phyloP scores from a whole-genome alignment of 1,284 basidiomycete genomes.

The Gastroboletus turbinatus region DNA sequence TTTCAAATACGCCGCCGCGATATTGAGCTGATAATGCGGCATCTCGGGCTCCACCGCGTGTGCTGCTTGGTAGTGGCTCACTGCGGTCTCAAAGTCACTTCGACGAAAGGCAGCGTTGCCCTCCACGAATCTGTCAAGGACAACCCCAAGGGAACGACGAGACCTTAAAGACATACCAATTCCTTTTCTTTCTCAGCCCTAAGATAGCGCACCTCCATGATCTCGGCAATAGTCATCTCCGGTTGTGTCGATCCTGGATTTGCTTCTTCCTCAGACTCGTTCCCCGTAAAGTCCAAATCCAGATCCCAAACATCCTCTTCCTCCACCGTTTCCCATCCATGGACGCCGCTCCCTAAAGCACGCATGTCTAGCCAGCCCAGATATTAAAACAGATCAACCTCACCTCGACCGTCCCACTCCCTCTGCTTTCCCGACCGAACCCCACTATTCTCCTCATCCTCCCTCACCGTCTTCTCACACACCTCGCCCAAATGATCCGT shows the following conservation, averaged over 20 bases:
- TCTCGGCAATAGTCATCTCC: conserved; percentile 65
- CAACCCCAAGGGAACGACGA: not conserved
- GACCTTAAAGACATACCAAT: conserved; percentile 40
- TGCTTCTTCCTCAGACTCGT: conserved; percentile 50
- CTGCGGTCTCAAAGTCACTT: conserved; percentile 53
- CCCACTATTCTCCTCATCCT: conserved; percentile 59
- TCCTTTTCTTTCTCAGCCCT: conserved; percentile 69
- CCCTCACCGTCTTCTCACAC: conserved; percentile 65
- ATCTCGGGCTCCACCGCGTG: conserved; percentile 64
- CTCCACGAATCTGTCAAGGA: conserved; percentile 35
- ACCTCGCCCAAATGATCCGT: conserved; percentile 73
- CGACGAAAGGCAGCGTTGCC: conserved; percentile 64
- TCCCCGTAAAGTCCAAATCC: conserved; percentile 57
- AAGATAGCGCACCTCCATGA: conserved; percentile 69
- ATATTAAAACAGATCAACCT: conserved; percentile 4
- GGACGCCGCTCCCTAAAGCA: conserved; percentile 51
- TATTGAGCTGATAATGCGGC: conserved; percentile 69
- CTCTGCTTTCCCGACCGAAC: conserved; percentile 58
- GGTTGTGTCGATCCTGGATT: conserved; percentile 38
- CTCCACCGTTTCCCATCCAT: conserved; percentile 66
- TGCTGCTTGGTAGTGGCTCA: conserved; percentile 56
- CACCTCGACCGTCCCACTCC: conserved; percentile 69
- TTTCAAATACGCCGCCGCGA: conserved; percentile 69
- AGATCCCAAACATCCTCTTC: conserved; percentile 74
- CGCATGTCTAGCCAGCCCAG: not conserved